phyloP scores from a whole-genome alignment of 306 rosid species.

The Lathyrus sativus region DNA sequence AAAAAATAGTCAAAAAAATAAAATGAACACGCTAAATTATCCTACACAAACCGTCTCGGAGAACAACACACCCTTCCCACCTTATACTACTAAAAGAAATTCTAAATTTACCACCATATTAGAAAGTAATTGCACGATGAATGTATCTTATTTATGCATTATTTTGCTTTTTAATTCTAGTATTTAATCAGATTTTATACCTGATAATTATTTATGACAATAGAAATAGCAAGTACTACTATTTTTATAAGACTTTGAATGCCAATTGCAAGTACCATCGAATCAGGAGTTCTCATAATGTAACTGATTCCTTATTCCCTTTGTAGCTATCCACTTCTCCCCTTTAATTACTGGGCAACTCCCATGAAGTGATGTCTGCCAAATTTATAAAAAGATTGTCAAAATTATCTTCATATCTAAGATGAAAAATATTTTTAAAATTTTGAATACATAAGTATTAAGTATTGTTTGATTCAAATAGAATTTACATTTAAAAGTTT shows the following conservation, averaged over 20 bases:
- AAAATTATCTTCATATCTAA: not conserved
- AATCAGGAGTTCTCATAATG: conserved; percentile 38
- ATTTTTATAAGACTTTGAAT: conserved; percentile 3
- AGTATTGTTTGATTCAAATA: not conserved
- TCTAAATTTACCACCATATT: not conserved
- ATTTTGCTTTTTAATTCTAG: conserved; percentile 13
- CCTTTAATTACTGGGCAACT: conserved; percentile 89
- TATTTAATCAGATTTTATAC: conserved; percentile 7
- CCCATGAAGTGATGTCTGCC: conserved; percentile 85
- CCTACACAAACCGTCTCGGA: no score
- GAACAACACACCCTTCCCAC: no score
- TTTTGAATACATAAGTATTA: conserved; percentile 1
- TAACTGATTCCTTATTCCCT: conserved; percentile 81
- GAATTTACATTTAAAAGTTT: not conserved
- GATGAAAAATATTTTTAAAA: not conserved
- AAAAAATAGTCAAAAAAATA: no score
- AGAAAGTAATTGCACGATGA: not conserved
- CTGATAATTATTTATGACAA: conserved; percentile 10
- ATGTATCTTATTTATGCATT: not conserved
- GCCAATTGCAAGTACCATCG: conserved; percentile 1
- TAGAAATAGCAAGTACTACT: conserved; percentile 3
- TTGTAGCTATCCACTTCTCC: conserved; percentile 90
- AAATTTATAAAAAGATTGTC: conserved; percentile 35
- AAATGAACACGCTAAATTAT: no score
- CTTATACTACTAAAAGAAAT: no score